Evolutionary conservation across 1,284 basidiomycete genomes (phyloP).

Genomic region (Trametes sp.): DNA sequence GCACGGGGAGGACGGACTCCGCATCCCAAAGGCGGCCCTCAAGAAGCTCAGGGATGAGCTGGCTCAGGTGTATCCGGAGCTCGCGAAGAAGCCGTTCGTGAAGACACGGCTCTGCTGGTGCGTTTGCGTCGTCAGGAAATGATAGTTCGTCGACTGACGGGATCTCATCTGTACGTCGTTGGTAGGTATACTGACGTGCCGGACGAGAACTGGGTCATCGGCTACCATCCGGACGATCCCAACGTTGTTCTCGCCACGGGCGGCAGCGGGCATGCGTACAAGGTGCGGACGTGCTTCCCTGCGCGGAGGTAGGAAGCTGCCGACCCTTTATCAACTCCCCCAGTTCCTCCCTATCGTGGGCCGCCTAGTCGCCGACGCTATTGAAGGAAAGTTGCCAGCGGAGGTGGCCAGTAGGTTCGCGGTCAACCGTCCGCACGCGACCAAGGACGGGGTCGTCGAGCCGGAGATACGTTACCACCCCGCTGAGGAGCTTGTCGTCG

Average conservation of each 20-base stretch:
- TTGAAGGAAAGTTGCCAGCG: constrained; percentile 68
- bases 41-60: constrained; percentile 60
- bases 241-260: constrained; percentile 76
- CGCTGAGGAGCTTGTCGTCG: constrained; percentile 51
- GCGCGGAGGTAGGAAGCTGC: neutral
- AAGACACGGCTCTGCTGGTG: constrained; percentile 87
- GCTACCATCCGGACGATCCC: constrained; percentile 62
- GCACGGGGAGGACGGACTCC: constrained; percentile 62
- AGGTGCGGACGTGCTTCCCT: constrained; percentile 51
- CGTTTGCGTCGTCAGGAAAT: constrained; percentile 29
- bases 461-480: constrained; percentile 33
- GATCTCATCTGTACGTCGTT: neutral
- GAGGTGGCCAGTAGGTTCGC: constrained; percentile 62
- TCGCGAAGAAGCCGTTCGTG: constrained; percentile 71
- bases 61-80: constrained; percentile 70
- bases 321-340: neutral
- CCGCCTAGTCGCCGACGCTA: constrained; percentile 71
- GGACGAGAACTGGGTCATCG: constrained; percentile 84
- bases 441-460: constrained; percentile 43
- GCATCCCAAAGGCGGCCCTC: constrained; percentile 67
- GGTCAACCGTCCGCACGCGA: constrained; percentile 47
- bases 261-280: constrained; percentile 86
- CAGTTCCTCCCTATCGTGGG: constrained; percentile 89
- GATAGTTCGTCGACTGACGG: neutral
- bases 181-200: constrained; percentile 79